Percentiles rank a stretch among this genome's conserved stretches.
These are phyloP conservation scores for Cercospora janseana DNA, from an alignment of 2,329 filamentous ascomycete genomes.

Conservation along the genomic window DNA sequence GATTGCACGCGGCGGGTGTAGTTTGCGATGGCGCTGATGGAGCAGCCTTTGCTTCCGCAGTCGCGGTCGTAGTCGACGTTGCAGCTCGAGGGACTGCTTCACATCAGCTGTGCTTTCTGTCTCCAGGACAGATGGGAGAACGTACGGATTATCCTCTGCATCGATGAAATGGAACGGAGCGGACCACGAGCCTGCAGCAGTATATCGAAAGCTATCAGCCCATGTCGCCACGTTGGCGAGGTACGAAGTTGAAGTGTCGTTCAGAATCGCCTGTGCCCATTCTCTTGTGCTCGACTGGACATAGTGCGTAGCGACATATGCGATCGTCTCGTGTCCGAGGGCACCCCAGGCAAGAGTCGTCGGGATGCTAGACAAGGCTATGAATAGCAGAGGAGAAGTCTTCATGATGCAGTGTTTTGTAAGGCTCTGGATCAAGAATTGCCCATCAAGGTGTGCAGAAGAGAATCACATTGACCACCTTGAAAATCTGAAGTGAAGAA, in stretches of 20 bases:
- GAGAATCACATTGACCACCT: too few species aligned
- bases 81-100: conserved; percentile 49
- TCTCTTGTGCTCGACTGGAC: conserved; percentile 45
- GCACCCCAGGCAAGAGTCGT: conserved; percentile 58
- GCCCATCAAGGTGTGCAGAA: too few species aligned
- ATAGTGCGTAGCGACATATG: conserved; percentile 54
- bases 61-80: conserved; percentile 53
- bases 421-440: too few species aligned
- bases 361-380: too few species aligned
- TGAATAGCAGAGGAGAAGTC: too few species aligned
- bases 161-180: conserved; percentile 54
- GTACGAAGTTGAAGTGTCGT: conserved; percentile 46
- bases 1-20: conserved; percentile 45
- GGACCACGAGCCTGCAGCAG: conserved; percentile 49
- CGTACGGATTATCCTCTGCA: conserved; percentile 46
- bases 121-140: too few species aligned
- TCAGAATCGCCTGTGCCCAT: conserved; percentile 48
- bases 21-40: conserved; percentile 55
- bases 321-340: conserved; percentile 56
- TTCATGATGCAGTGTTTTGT: too few species aligned
- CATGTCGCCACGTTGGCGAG: conserved; percentile 54
- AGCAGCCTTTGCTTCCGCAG: conserved; percentile 51
- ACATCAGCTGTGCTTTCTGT: too few species aligned
- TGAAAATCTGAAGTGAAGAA: too few species aligned
- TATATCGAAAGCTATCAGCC: conserved; percentile 54